Base-by-base conservation (phyloP, 176 grass and related monocot species). In the Lolium multiflorum region DNA sequence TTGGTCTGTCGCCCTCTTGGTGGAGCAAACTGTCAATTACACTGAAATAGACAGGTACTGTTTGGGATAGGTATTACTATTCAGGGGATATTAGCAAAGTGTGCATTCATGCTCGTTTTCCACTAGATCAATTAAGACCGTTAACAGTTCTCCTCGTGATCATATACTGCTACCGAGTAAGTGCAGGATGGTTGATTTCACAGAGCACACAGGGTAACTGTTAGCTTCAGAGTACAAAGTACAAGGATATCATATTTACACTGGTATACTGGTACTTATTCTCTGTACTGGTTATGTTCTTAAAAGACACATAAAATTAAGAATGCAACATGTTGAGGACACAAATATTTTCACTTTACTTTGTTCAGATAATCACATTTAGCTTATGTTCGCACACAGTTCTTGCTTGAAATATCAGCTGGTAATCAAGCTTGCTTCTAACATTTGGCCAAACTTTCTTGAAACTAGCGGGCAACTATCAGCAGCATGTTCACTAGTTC, bases 41-140 rank as follows among this genome's bases (percentile, higher is more conserved):
- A 51, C 26, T 67, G 81, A 87, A 90, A 78, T 47, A 24, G 89
- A 84, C 57, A 80, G 18, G 81, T 80, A 41, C 47, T 83, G 59
- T 64, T 64, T 64, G 61, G 61, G 61, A 28, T 64, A 64, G 25
- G 51, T 43, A n/a, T 82, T 63, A 35, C 31, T 35, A 31, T 21
- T 70, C 70, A 78, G 63, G 17, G 52, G 58, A 89, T 86, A 73
- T 55, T 21, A 39, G 11, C 2, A 28, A 73, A 21, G 58, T 79
- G 63, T 31, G 6, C 13, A 44, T 64, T n/a, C 37, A 73, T 65
- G 21, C 43, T 55, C 15, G 60, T 70, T 70, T 47, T 20, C 12
- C 64, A 56, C 60, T 37, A 57, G 16, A 31, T 43, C 28, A n/a
- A 81, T 84, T 54, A 74, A 70, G 52, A 81, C 38, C 20, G 26